Conservation (phyloP, 352 stramenopile species). For the Pythium folliculosum region DNA sequence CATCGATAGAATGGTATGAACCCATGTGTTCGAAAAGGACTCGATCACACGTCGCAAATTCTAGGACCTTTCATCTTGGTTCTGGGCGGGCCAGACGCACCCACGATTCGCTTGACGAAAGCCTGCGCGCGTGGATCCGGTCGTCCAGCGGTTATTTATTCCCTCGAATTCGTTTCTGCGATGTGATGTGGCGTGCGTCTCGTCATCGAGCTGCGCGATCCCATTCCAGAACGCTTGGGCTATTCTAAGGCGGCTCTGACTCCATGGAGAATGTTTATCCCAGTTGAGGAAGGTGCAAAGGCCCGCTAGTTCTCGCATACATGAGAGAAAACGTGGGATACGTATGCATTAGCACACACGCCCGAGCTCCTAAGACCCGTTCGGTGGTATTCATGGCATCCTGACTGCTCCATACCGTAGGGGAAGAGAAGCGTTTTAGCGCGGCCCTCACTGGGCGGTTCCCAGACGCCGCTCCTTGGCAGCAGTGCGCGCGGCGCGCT, state of each 20-base stretch:
- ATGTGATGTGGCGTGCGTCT: not conserved
- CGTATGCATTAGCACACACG: not conserved
- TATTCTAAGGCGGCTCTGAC: not conserved
- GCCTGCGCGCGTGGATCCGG: not conserved
- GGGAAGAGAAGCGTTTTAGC: not conserved
- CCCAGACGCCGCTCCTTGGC: not conserved
- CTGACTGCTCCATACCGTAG: not conserved
- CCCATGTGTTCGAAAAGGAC: constrained; percentile 26
- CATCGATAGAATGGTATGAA: constrained; percentile 13
- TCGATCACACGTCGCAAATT: constrained; percentile 7
- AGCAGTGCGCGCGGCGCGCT: not conserved
- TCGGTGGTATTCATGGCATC: not conserved
- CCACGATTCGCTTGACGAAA: not conserved
- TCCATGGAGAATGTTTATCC: not conserved
- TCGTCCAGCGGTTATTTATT: not conserved
- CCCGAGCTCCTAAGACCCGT: not conserved
- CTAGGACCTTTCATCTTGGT: not conserved
- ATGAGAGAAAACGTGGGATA: not conserved
- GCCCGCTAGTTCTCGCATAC: not conserved
- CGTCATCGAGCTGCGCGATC: not conserved
- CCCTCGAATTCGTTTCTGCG: not conserved
- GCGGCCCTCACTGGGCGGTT: not conserved
- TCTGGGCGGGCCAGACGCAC: not conserved
- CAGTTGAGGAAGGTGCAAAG: not conserved
- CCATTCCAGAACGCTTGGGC: not conserved